Evolutionary conservation across 2,329 filamentous ascomycete species (phyloP), one percentile per base, ranked within the genome.

Genomic region (Claviceps sp.): DNA sequence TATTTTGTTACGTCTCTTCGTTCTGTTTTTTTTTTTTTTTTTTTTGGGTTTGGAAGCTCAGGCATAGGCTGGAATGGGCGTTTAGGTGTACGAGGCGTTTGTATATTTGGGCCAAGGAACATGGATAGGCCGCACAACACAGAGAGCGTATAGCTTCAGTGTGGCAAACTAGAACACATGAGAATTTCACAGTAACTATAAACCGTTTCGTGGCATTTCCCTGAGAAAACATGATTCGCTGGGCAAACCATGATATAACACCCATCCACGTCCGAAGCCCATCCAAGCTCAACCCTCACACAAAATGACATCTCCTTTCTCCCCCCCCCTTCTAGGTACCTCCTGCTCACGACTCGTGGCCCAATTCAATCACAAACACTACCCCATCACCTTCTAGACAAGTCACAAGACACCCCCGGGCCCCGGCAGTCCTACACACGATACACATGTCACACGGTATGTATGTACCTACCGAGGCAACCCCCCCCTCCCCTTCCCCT

Each of bases 401-500:
- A 29, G 2, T 4, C 23, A 1, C 23, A 34, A 29, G 2, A 9
- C 23, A 1, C 23, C 26, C 26, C 26, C 26, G 9, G 1, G 20
- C 20, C 20, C 20, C 20, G 26, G 8, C 26, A 29, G 26, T 29
- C 26, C 9, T 26, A 26, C 23, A 23, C 26, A 29, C 26, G 26
- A 8, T 8, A 9, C 8, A 39, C 13, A n/a, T n/a, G 37, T 13
- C 4, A 39, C 37, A 39, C 13, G 17, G 4, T 9, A 43, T 6
- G 23, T 26, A 26, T 20, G 20, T 20, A 20, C 6, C 37, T 38
- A 38, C 47, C 45, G 22, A n/a, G 45, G 34, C 22, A 44, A 22
- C 16, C 17, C 42, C 36, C 42, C 29, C 16, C 3, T 45, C 36
- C 11, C n/a, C 50, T 36, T 17, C 46, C 56, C 55, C 49, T 55